phyloP scores from a whole-genome alignment of 2,329 filamentous ascomycete genomes.

The Cryphonectria carpinicola region DNA sequence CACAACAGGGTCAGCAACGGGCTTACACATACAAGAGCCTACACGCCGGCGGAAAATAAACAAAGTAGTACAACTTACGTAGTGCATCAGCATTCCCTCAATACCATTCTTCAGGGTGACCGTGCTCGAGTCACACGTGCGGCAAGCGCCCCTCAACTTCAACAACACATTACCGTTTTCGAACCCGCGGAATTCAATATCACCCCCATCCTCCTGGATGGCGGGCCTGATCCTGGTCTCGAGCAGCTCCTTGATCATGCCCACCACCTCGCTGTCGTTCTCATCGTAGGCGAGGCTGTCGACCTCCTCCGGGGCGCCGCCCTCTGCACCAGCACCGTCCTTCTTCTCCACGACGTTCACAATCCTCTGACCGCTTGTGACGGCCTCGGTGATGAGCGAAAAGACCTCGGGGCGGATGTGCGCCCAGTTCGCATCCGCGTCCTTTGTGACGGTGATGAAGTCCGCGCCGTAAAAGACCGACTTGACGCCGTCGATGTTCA shows the following conservation, averaged over 20 bases:
- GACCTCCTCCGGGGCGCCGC: conserved; percentile 47
- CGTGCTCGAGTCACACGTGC: conserved; percentile 95
- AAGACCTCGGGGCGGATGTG: conserved; percentile 96
- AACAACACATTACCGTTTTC: conserved; percentile 81
- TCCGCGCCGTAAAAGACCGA: conserved; percentile 92
- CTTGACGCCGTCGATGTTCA: conserved; percentile 94
- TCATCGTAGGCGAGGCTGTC: conserved; percentile 85
- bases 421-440: conserved; percentile 85
- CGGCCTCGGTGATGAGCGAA: conserved; percentile 88
- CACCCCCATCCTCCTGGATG: conserved; percentile 96
- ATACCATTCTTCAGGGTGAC: conserved; percentile 98
- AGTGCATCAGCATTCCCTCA: conserved; percentile 97
- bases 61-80: conserved; percentile 60
- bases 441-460: conserved; percentile 96
- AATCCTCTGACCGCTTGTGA: conserved; percentile 81
- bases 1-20: conserved; percentile 36
- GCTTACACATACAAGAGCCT: background rate
- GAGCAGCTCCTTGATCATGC: conserved; percentile 97
- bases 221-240: conserved; percentile 94
- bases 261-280: conserved; percentile 89
- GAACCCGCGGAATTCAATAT: conserved; percentile 95
- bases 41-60: background rate
- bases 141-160: conserved; percentile 89
- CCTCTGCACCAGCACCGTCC: conserved; percentile 47
- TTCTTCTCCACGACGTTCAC: conserved; percentile 73